Conservation (phyloP, 108 stramenopile species). For the Discostella stelligeroides region DNA sequence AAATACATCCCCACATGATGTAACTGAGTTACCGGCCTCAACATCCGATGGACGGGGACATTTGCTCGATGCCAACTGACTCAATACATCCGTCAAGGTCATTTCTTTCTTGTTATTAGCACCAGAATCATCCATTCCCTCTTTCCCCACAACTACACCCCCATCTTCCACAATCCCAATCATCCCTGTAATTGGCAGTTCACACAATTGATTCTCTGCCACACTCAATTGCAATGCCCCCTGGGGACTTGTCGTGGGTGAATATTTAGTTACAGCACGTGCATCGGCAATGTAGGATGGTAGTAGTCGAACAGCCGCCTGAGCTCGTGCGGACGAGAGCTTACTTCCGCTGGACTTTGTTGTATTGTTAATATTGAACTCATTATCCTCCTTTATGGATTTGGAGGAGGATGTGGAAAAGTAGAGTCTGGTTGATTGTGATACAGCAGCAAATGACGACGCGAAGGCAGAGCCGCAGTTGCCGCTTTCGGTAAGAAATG, state of each 20-base stretch:
- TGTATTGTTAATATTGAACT: not conserved
- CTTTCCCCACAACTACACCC: too few species aligned
- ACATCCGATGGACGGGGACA: not conserved
- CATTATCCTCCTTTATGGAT: not conserved
- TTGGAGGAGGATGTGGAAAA: not conserved
- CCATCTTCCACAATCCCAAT: conserved; percentile 4
- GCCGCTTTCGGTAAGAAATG: too few species aligned
- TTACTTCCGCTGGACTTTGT: not conserved
- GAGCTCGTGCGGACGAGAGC: conserved; percentile 48
- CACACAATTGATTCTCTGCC: conserved; percentile 81
- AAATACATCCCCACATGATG: conserved; percentile 33
- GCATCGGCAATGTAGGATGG: conserved; percentile 79
- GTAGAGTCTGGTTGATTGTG: too few species aligned
- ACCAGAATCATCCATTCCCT: not conserved
- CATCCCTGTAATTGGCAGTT: conserved; percentile 26
- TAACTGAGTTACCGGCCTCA: not conserved
- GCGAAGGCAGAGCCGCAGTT: too few species aligned
- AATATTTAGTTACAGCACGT: conserved; percentile 61
- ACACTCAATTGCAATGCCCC: conserved; percentile 82
- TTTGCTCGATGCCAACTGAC: conserved; percentile 24
- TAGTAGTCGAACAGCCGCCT: conserved; percentile 54
- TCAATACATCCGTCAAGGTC: conserved; percentile 31
- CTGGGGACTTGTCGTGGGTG: conserved; percentile 47
- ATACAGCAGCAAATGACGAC: too few species aligned
- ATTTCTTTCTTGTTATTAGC: not conserved